Evolutionary conservation across 2,329 filamentous ascomycete genomes (phyloP).

Genomic region (Fusarium sp.): DNA sequence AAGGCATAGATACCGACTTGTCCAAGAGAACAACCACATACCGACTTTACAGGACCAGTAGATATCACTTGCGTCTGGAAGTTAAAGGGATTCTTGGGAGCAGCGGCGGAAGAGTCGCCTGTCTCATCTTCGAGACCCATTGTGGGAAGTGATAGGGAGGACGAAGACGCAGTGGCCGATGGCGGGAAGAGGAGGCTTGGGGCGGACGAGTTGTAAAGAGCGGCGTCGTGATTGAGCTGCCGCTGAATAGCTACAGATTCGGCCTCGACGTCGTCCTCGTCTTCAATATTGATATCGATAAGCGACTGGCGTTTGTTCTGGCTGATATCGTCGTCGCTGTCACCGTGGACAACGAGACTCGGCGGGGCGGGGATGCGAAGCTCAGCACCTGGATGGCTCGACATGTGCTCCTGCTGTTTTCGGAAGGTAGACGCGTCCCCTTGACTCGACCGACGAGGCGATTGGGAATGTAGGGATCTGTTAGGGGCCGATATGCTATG

Average conservation of each 20-base stretch:
- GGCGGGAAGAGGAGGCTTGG: constrained; percentile 36
- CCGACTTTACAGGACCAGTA: constrained; percentile 81
- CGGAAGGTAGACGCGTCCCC: constrained; percentile 23
- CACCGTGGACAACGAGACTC: constrained; percentile 40
- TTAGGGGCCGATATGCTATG: constrained; percentile 2
- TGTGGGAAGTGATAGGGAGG: constrained; percentile 25
- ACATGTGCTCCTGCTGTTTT: constrained; percentile 37
- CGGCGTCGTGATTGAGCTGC: constrained; percentile 32
- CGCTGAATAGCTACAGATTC: constrained; percentile 16
- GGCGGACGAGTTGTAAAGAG: constrained; percentile 26
- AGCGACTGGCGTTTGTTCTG: constrained; percentile 4
- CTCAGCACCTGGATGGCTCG: constrained; percentile 35
- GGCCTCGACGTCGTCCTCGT: constrained; percentile 4
- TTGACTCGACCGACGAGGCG: constrained; percentile 16
- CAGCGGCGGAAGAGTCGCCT: constrained; percentile 35
- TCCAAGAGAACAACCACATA: constrained; percentile 54
- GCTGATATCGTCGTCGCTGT: constrained; percentile 32
- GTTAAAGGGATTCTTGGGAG: constrained; percentile 83
- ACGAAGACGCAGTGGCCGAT: constrained; percentile 19
- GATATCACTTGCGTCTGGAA: constrained; percentile 87
- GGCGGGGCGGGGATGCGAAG: constrained; percentile 39
- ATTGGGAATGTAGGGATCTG: constrained; percentile 1
- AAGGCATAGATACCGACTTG: not conserved
- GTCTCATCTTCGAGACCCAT: constrained; percentile 34
- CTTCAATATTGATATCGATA: constrained; percentile 16